Evolutionary conservation across 1,284 basidiomycete genomes (phyloP).

Genomic region (Rhodotorula sp.): DNA sequence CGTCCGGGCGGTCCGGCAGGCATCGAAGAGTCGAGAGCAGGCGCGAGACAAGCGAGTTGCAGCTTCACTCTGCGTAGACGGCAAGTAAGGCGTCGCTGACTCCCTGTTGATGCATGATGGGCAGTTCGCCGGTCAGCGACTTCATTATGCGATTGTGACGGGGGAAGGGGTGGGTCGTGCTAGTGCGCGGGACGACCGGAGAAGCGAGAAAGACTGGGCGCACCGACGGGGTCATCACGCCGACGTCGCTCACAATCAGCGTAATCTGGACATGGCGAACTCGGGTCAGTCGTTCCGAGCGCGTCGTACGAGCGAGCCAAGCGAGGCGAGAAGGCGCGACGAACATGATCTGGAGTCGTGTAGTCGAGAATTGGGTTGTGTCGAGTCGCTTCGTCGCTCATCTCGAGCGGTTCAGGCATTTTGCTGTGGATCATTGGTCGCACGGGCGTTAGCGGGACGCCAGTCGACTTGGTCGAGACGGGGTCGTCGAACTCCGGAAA

Average conservation of each 20-base stretch:
- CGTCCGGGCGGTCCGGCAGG: too few relatives aligned
- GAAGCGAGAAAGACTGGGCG: not conserved
- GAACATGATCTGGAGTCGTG: constrained; percentile 47
- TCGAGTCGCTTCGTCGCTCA: constrained; percentile 51
- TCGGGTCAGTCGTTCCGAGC: too few relatives aligned
- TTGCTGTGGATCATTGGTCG: constrained; percentile 38
- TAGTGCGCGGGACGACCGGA: not conserved
- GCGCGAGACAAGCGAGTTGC: not conserved
- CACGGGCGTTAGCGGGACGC: constrained; percentile 36
- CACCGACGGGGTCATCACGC: constrained; percentile 80
- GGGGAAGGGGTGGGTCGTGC: not conserved
- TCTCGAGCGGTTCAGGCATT: constrained; percentile 43
- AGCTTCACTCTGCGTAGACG: constrained; percentile 30
- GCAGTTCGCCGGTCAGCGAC: not conserved
- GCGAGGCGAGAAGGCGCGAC: not conserved
- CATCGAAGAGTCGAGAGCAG: not conserved
- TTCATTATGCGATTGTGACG: too few relatives aligned
- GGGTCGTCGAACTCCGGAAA: constrained; percentile 42
- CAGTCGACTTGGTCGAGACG: constrained; percentile 41
- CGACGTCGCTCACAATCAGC: constrained; percentile 85
- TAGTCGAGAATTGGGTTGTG: constrained; percentile 53
- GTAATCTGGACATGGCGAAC: constrained; percentile 56
- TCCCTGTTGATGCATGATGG: constrained; percentile 9
- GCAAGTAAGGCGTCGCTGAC: constrained; percentile 37
- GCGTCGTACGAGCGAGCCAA: not conserved